Evolutionary conservation across 345 rosid genomes (phyloP), one percentile per base, ranked within the genome.

Genomic region (Euclidium syriacum): DNA sequence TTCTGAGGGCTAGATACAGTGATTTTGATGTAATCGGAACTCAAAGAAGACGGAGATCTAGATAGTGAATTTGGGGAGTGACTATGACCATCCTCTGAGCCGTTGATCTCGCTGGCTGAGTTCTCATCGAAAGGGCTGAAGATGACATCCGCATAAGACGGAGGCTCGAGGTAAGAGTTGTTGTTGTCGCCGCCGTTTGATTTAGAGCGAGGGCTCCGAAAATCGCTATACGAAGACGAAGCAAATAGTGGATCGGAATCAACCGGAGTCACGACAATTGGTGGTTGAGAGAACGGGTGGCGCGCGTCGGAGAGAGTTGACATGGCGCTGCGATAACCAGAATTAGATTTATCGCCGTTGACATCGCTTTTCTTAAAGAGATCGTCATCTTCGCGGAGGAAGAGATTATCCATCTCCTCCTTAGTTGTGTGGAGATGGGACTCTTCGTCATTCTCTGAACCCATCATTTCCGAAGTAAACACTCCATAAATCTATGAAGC

Each of bases 141-240:
- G 68, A 90, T 72, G 50, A 83, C 89, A 29, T 90, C 97, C 2
- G 97, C 84, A 49, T 95, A 95, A 3, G 97, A 76, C 15, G 96
- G 95, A 25, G 97, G 95, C 65, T 95, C 95, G 85, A 86, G 79
- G 81, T 94, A 84, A 26, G 90, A 77, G 67, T 60, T 68, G n/a
- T n/a, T n/a, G n/a, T n/a, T n/a, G 48, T 60, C 67, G 38, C 75
- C 64, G 71, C 59, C 76, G 62, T 43, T 58, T 7, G 47, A 60
- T 30, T 63, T 64, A 33, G 74, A 46, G 1, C 35, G 11, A 52
- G 72, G 68, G 80, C 74, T 80, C 41, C 67, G 67, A 26, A 53
- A 52, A 53, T 73, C 78, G 54, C 64, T 72, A 47, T 47, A 68
- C 2, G 76, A 65, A 1, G 83, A 64, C 0, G 73, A 68, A 22